Percentiles rank a stretch among this genome's conserved stretches.
Conservation (phyloP, 1,284 basidiomycete species). For the Amylostereum areolatum region DNA sequence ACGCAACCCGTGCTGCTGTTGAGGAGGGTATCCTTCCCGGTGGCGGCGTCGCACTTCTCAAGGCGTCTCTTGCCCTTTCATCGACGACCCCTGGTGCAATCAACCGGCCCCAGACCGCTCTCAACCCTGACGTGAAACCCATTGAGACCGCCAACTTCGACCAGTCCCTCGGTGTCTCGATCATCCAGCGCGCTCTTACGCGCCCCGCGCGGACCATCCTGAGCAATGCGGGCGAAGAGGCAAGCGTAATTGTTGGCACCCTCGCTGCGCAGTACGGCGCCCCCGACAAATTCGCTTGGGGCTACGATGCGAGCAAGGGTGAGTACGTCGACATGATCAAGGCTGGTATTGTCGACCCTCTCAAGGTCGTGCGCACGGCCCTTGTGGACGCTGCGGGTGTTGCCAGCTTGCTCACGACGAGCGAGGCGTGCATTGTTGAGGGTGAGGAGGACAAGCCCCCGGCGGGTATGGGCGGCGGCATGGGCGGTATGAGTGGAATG, state of each 20-base stretch:
- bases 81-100: slow-evolving; percentile 49
- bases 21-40: slow-evolving; percentile 98
- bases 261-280: slow-evolving; percentile 66
- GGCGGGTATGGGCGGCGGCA: slow-evolving; percentile 32
- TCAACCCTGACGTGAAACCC: slow-evolving; percentile 48
- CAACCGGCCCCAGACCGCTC: slow-evolving; percentile 24
- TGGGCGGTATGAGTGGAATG: slow-evolving; percentile 59
- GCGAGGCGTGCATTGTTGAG: slow-evolving; percentile 91
- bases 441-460: slow-evolving; percentile 76
- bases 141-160: slow-evolving; percentile 92
- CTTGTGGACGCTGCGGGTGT: slow-evolving; percentile 88
- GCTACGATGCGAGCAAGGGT: slow-evolving; percentile 89
- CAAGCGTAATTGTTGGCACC: slow-evolving; percentile 88
- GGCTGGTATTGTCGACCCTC: slow-evolving; percentile 89
- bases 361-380: slow-evolving; percentile 90
- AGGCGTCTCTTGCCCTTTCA: slow-evolving; percentile 79
- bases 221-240: slow-evolving; percentile 93
- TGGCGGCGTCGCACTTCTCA: slow-evolving; percentile 88
- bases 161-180: slow-evolving; percentile 93
- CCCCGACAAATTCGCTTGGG: slow-evolving; percentile 73
- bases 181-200: slow-evolving; percentile 86
- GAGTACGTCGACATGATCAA: slow-evolving; percentile 95
- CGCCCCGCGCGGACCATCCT: slow-evolving; percentile 87
- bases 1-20: slow-evolving; percentile 95
- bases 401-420: slow-evolving; percentile 87